phyloP scores from a whole-genome alignment of 176 grass and related monocot genomes.

The Canna indica region DNA sequence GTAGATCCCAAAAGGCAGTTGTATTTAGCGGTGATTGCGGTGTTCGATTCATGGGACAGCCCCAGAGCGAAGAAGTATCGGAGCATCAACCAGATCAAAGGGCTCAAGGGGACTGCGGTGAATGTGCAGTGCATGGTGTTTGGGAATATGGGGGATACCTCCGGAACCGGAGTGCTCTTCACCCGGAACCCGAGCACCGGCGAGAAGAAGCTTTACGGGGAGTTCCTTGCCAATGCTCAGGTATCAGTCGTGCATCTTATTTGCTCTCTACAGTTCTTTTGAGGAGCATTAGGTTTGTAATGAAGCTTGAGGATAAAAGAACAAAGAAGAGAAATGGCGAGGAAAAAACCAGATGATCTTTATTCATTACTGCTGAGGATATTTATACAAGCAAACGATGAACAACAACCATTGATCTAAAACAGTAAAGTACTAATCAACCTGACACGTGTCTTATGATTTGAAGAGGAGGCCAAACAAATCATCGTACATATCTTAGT shows the following conservation, averaged over 20 bases:
- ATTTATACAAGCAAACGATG: too few species aligned
- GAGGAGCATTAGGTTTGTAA: not conserved
- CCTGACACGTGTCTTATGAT: too few species aligned
- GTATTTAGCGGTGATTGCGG: constrained; percentile 59
- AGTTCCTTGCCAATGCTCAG: constrained; percentile 90
- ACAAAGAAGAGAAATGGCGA: too few species aligned
- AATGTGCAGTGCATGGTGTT: constrained; percentile 99
- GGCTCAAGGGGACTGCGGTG: constrained; percentile 74
- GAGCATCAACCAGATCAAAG: constrained; percentile 85
- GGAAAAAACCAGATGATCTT: too few species aligned
- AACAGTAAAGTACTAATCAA: too few species aligned
- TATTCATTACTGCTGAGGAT: too few species aligned
- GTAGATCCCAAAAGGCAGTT: constrained; percentile 77
- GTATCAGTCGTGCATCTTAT: constrained; percentile 18
- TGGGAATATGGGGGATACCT: constrained; percentile 93
- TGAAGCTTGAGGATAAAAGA: too few species aligned
- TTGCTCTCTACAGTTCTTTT: not conserved
- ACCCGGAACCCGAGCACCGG: constrained; percentile 89
- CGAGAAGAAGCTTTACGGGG: constrained; percentile 94
- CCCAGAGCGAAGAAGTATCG: constrained; percentile 79
- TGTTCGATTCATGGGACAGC: constrained; percentile 93
- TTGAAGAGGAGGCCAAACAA: too few species aligned
- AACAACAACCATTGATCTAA: too few species aligned
- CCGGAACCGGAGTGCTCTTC: constrained; percentile 90
- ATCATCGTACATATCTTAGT: too few species aligned